Evolutionary conservation across 352 stramenopile genomes (phyloP).

Genomic region (Plasmopara halstedii): DNA sequence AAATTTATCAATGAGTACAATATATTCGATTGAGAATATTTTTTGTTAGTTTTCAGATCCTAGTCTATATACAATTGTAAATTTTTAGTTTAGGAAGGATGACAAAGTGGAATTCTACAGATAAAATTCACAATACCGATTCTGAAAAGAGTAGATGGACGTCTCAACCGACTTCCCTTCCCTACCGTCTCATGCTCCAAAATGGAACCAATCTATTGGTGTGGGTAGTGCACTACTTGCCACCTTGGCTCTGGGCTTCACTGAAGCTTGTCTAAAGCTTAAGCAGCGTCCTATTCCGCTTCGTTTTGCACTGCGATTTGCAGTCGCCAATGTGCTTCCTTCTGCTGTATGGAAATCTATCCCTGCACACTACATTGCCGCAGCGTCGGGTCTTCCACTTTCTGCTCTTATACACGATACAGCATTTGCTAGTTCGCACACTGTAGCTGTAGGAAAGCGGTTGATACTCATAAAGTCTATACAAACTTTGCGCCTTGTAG

Average conservation of each 20-base stretch:
- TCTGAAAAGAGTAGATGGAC: no score
- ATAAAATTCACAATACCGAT: no score
- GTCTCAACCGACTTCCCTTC: slow-evolving; percentile 13
- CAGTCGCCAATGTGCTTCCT: slow-evolving; percentile 46
- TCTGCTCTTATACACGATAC: slow-evolving; percentile 22
- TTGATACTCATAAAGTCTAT: slow-evolving; percentile 40
- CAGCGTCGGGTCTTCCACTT: slow-evolving; percentile 23
- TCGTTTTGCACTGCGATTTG: slow-evolving; percentile 52
- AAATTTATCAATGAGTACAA: no score
- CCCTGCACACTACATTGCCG: slow-evolving; percentile 35
- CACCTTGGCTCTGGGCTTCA: slow-evolving; percentile 49
- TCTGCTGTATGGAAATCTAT: slow-evolving; percentile 58
- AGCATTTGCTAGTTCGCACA: neutral
- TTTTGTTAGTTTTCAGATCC: no score
- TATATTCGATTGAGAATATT: no score
- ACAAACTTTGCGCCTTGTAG: slow-evolving; percentile 35
- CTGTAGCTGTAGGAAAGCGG: slow-evolving; percentile 22
- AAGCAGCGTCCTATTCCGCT: slow-evolving; percentile 56
- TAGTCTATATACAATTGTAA: no score
- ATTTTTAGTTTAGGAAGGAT: no score
- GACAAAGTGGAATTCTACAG: no score
- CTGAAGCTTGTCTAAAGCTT: slow-evolving; percentile 52
- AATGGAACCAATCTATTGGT: slow-evolving; percentile 1
- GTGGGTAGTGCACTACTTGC: slow-evolving; percentile 13
- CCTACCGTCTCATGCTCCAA: neutral